A percentile compares a stretch with the other conserved stretches of the same genome.
Evolutionary conservation across 768 basidiomycete genomes (phyloP).

Genomic region (Erythrobasidium yunnanense): DNA sequence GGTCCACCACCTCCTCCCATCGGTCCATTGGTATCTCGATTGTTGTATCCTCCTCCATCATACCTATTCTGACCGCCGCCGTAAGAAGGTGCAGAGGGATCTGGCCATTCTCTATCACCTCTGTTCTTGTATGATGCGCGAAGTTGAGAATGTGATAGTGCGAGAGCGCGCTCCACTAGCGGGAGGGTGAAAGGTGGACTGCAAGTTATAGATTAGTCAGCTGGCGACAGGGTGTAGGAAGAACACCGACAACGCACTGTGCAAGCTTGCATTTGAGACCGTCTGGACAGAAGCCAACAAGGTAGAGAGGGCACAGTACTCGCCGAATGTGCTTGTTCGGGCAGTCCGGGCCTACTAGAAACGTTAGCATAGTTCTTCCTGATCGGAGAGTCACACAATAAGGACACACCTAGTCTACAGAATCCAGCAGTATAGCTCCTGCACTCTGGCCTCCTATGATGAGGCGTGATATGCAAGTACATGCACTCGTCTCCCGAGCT

Average conservation of each 20-base stretch:
- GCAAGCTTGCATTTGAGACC: constrained; percentile 60
- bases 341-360: constrained; percentile 61
- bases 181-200: background rate
- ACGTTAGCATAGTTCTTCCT: constrained; percentile 11
- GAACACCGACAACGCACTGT: constrained; percentile 32
- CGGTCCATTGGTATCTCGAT: constrained; percentile 30
- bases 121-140: constrained; percentile 56
- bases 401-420: constrained; percentile 70
- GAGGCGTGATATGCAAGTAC: constrained; percentile 72
- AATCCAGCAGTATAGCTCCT: constrained; percentile 93
- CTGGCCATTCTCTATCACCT: constrained; percentile 66
- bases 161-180: background rate
- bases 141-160: constrained; percentile 48
- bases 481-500: constrained; percentile 84
- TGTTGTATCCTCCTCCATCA: constrained; percentile 30
- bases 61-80: constrained; percentile 32
- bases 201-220: constrained; percentile 40
- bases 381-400: background rate
- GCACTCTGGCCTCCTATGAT: constrained; percentile 81
- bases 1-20: background rate
- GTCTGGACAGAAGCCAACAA: constrained; percentile 84
- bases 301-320: constrained; percentile 77
- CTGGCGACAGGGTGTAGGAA: constrained; percentile 8
- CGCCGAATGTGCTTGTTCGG: constrained; percentile 85
- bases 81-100: constrained; percentile 57